Evolutionary conservation across 2,329 filamentous ascomycete genomes (phyloP).

Genomic region (Aspergillus bombycis): DNA sequence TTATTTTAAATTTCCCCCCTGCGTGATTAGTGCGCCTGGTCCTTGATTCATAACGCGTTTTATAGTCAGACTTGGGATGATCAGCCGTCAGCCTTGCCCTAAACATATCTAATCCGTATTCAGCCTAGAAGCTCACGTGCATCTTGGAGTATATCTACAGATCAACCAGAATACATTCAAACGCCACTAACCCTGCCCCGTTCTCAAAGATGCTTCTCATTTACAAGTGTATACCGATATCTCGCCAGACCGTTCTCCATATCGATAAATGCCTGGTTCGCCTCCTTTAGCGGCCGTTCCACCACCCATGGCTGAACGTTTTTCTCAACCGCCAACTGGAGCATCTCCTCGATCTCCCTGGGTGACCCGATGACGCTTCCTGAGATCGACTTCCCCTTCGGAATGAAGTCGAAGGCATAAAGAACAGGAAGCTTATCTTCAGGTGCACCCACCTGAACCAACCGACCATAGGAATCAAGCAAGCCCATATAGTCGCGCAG

Average conservation of each 20-base stretch:
- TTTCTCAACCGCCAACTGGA: background rate
- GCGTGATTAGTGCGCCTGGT: background rate
- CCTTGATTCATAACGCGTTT: background rate
- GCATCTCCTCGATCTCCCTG: background rate
- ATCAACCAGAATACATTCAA: too few relatives aligned
- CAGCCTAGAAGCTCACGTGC: background rate
- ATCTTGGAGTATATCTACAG: too few relatives aligned
- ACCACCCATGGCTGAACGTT: background rate
- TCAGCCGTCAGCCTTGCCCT: background rate
- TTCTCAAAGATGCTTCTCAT: background rate
- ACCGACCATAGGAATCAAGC: too few relatives aligned
- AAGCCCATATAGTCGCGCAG: too few relatives aligned
- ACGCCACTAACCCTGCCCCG: too few relatives aligned
- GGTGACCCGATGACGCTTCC: too few relatives aligned
- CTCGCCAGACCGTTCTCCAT: background rate
- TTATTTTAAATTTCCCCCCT: background rate
- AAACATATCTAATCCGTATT: background rate
- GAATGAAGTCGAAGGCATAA: too few relatives aligned
- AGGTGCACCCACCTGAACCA: too few relatives aligned
- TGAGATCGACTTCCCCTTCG: too few relatives aligned
- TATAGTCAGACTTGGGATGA: background rate
- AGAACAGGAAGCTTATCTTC: too few relatives aligned
- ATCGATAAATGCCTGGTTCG: background rate
- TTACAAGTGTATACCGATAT: background rate
- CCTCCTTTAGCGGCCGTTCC: background rate